Evolutionary conservation across 2,329 filamentous ascomycete species (phyloP), one percentile per base, ranked within the genome.

Genomic region (Epichloe aotearoae): DNA sequence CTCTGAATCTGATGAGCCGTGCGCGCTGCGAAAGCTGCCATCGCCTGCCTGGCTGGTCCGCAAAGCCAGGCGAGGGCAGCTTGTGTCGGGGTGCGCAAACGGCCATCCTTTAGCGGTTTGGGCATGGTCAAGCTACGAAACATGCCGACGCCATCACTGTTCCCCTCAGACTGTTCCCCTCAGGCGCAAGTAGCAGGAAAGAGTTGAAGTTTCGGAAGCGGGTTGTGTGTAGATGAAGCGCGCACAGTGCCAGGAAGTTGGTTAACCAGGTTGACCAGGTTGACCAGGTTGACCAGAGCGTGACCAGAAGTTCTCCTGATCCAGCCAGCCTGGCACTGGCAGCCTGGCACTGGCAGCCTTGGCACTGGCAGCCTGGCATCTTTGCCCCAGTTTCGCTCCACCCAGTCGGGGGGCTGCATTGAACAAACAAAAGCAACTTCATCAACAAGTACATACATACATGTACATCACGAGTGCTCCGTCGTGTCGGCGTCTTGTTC

Each of bases 11-110:
- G 61, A 46, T 61, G 59, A 44, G 57, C 50, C 17, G 56, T 55
- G 37, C 62, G 60, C 40, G 64, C 54, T 36, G 64, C 53, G 20
- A 67, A 50, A 15, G 57, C 58, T 39, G 64, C 60, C 3, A 62
- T 66, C 43, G 66, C 61, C 23, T 62, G 66, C 42, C 66, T 62
- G 47, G 71, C 71, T 10, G 64, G 69, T n/a, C 70, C 67, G 37
- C 64, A 60, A 50, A 64, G 63, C 64, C 73, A 76, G n/a, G 59
- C 50, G 10, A 52, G 33, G 23, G 49, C 39, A 23, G 38, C 38
- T 14, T 33, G 50, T 5, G 39, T 36, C 7, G 33, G 26, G 10
- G 23, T 47, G 52, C 44, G 52, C 42, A 46, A 19, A 46, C 46
- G 49, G 20, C 46, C 52, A 19, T 49, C 46, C 46, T 52, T 51